Evolutionary conservation across 441 rosid genomes (phyloP).

Genomic region (Bocquillonia castaneifolia): DNA sequence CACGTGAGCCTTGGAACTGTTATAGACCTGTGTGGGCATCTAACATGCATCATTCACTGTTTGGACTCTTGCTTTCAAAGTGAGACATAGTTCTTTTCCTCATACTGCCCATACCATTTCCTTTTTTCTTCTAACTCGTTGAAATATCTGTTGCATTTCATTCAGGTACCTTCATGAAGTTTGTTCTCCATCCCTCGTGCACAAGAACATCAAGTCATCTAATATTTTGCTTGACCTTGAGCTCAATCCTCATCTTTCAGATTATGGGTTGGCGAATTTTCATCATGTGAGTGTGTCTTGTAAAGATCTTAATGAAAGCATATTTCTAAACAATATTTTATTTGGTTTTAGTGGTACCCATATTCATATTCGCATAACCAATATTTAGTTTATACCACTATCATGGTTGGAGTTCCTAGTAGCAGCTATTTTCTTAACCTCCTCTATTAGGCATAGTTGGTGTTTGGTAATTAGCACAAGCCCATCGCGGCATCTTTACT

Average conservation of each 20-base stretch:
- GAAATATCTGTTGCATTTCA: not conserved
- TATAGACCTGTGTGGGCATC: not conserved
- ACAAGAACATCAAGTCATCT: conserved; percentile 91
- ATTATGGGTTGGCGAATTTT: conserved; percentile 72
- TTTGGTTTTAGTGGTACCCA: not conserved
- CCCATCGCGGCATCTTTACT: not conserved
- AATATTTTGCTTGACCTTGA: conserved; percentile 85
- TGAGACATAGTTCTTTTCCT: not conserved
- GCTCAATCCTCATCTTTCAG: conserved; percentile 71
- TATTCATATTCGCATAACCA: not conserved
- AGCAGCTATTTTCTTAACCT: not conserved
- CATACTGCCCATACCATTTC: too few species aligned
- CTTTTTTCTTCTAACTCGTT: not conserved
- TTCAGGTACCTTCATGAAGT: conserved; percentile 87
- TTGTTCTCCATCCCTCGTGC: conserved; percentile 79
- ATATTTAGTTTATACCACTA: not conserved
- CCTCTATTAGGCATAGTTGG: not conserved
- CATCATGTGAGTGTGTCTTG: conserved; percentile 46
- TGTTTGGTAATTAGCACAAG: not conserved
- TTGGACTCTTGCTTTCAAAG: not conserved
- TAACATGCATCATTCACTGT: not conserved
- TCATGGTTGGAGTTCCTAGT: not conserved
- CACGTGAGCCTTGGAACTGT: not conserved
- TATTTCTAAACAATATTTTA: not conserved
- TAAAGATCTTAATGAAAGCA: not conserved